These are phyloP conservation scores for Suhomyces taliae DNA, from an alignment of 1,139 yeast genomes.

Conservation along the genomic window DNA sequence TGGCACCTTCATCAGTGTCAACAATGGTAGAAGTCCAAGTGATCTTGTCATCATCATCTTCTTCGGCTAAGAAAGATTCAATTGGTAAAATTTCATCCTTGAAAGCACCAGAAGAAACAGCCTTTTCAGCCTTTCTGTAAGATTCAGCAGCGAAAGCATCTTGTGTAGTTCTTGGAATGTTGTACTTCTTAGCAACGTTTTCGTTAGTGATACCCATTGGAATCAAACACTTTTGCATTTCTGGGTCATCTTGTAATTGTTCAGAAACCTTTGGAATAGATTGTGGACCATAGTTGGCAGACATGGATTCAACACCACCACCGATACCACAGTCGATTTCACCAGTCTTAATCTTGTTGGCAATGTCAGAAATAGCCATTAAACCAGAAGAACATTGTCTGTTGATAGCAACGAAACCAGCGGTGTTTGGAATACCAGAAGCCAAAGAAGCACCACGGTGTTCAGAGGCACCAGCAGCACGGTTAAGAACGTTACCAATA, in stretches of 20 bases:
- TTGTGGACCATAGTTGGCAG: slow-evolving; percentile 75
- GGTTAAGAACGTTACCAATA: slow-evolving; percentile 85
- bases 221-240: slow-evolving; percentile 64
- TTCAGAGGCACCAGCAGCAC: slow-evolving; percentile 91
- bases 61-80: slow-evolving; percentile 51
- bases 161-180: slow-evolving; percentile 68
- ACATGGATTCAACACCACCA: slow-evolving; percentile 92
- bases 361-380: slow-evolving; percentile 86
- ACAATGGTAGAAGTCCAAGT: slow-evolving; percentile 48
- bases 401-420: slow-evolving; percentile 81
- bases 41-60: slow-evolving; percentile 49
- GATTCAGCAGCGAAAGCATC: slow-evolving; percentile 86
- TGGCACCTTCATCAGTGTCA: slow-evolving; percentile 86
- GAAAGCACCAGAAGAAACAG: slow-evolving; percentile 70
- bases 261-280: slow-evolving; percentile 65
- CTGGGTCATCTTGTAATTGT: slow-evolving; percentile 37
- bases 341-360: slow-evolving; percentile 82
- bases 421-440: slow-evolving; percentile 51
- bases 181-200: slow-evolving; percentile 65
- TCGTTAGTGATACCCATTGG: slow-evolving; percentile 95
- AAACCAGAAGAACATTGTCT: slow-evolving; percentile 95
- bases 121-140: slow-evolving; percentile 78
- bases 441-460: slow-evolving; percentile 74
- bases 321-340: slow-evolving; percentile 92
- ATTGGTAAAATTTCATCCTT: slow-evolving; percentile 86